These are phyloP conservation scores for Penicillium freii DNA, from an alignment of 2,329 filamentous ascomycete species.

Conservation along the genomic window DNA sequence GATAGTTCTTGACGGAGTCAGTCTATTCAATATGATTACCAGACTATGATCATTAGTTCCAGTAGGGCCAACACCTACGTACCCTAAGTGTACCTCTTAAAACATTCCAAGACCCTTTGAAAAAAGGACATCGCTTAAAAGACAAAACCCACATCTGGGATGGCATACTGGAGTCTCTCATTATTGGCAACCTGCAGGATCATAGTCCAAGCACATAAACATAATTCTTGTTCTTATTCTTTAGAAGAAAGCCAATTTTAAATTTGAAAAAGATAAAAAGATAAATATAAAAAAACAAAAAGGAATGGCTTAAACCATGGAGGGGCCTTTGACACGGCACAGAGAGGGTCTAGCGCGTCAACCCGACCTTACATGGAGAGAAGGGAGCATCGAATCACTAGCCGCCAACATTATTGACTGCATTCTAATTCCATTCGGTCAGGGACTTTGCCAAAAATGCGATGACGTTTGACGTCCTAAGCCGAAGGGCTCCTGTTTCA, in stretches of 20 bases:
- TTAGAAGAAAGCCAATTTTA: too few relatives aligned
- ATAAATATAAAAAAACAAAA: background rate
- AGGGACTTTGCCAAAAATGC: conserved; percentile 5
- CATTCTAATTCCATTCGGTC: conserved; percentile 5
- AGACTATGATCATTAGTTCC: background rate
- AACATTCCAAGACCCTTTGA: background rate
- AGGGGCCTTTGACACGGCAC: conserved; percentile 21
- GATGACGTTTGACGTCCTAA: conserved; percentile 5
- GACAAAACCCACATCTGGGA: background rate
- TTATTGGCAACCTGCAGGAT: conserved; percentile 1
- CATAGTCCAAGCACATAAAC: background rate
- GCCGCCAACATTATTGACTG: conserved; percentile 10
- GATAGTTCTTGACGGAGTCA: background rate
- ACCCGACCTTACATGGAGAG: conserved; percentile 22
- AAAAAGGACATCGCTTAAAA: background rate
- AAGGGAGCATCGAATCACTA: conserved; percentile 10
- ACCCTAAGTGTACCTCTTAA: background rate
- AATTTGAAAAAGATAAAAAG: too few relatives aligned
- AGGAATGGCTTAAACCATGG: conserved; percentile 12
- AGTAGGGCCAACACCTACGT: background rate
- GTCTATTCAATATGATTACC: background rate
- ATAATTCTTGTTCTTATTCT: background rate
- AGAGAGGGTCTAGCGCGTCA: conserved; percentile 22
- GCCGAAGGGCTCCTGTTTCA: background rate
- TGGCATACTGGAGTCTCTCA: background rate